Evolutionary conservation across 2,329 filamentous ascomycete species (phyloP).

Genomic region (Alternaria gaisen): DNA sequence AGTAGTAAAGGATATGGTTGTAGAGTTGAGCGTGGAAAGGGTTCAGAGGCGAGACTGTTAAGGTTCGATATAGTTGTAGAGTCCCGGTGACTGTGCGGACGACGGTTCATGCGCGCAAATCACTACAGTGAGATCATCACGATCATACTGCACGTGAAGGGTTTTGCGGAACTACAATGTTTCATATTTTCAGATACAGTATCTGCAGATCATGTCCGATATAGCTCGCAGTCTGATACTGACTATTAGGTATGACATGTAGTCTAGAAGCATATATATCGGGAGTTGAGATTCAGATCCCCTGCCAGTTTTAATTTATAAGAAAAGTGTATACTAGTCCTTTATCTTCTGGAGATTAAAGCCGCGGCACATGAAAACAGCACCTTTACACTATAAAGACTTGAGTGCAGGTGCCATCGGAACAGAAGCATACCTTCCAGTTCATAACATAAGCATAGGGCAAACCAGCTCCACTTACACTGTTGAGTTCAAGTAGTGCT

Average conservation of each 20-base stretch:
- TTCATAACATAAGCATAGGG: too few relatives aligned
- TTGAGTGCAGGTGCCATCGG: too few relatives aligned
- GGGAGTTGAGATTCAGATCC: too few relatives aligned
- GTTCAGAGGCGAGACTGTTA: not conserved
- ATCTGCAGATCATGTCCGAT: not conserved
- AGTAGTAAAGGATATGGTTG: not conserved
- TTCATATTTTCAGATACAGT: not conserved
- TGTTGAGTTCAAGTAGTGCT: too few relatives aligned
- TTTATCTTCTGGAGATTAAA: too few relatives aligned
- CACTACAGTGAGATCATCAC: not conserved
- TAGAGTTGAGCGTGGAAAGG: not conserved
- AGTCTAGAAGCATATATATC: too few relatives aligned
- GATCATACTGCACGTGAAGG: not conserved
- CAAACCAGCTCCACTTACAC: too few relatives aligned
- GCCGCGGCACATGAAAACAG: too few relatives aligned
- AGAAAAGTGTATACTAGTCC: not conserved
- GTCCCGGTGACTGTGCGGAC: not conserved
- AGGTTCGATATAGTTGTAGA: not conserved
- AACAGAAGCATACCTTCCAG: too few relatives aligned
- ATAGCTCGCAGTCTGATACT: not conserved
- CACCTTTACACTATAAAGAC: too few relatives aligned
- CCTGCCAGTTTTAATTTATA: not conserved
- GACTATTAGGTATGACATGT: not conserved
- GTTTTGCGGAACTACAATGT: not conserved
- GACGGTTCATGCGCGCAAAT: too few relatives aligned